A percentile compares a stretch with the other conserved stretches of the same genome.
These are phyloP conservation scores for Rhizopus sp. DNA, from an alignment of 371 early-diverging fungal genomes.

Conservation along the genomic window DNA sequence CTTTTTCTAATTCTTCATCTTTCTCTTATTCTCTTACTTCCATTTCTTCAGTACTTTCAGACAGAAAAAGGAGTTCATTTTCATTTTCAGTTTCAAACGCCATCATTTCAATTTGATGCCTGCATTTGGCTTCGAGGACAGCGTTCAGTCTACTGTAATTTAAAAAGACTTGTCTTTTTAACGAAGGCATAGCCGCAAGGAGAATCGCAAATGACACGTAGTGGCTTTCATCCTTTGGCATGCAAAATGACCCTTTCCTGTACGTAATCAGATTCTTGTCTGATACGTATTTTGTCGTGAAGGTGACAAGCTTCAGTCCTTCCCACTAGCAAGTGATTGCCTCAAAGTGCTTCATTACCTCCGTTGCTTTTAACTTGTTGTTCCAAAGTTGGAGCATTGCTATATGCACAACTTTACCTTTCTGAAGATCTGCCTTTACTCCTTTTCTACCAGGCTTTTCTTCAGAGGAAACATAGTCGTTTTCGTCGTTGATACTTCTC, in stretches of 20 bases:
- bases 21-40: neutral
- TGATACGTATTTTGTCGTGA: constrained; percentile 9
- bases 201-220: constrained; percentile 9
- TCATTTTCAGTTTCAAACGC: constrained; percentile 9
- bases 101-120: constrained; percentile 10
- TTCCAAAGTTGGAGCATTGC: neutral
- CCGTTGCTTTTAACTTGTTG: constrained; percentile 2
- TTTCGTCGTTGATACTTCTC: constrained; percentile 1
- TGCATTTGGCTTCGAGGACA: constrained; percentile 8
- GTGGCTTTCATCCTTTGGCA: constrained; percentile 13
- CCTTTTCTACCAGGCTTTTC: constrained; percentile 9
- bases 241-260: constrained; percentile 2
- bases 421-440: constrained; percentile 5
- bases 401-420: neutral
- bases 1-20: neutral
- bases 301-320: constrained; percentile 6
- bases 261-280: constrained; percentile 4
- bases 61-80: constrained; percentile 11
- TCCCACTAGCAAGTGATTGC: constrained; percentile 22
- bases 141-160: constrained; percentile 13
- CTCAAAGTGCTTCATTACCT: constrained; percentile 12
- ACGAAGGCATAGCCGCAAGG: constrained; percentile 10
- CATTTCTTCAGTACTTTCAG: neutral
- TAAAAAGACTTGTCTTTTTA: constrained; percentile 13
- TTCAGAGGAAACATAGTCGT: constrained; percentile 8